Base-by-base conservation (phyloP, 2,329 filamentous ascomycete genomes). In the Penicillium hordei region DNA sequence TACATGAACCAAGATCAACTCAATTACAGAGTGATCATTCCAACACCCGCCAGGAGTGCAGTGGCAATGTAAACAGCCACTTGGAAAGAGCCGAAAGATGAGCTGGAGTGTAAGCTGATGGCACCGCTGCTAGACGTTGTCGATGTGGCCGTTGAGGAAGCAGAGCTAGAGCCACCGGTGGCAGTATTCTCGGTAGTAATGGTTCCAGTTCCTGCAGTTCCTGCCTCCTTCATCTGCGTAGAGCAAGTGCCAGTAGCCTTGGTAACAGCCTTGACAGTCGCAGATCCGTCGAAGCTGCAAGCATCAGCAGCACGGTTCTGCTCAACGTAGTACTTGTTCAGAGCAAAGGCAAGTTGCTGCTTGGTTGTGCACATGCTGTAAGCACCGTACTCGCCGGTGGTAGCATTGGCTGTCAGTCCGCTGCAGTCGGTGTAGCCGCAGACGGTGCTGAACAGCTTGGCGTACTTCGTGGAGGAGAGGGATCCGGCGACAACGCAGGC, bases 401-500 rank as follows among this genome's bases (percentile, higher is more conserved):
- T 76, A 7, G 66, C 71, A 53, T 80, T 77, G 48, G 65, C 62
- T 7, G 57, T 57, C 52, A 81, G 70, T 19, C 78, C 78, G 15
- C 57, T 60, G 65, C 78, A 80, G 50, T 72, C 68, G 27, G 68
- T 71, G 52, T 70, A 60, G 23, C 77, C 76, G 59, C 77, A 80
- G 48, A 80, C 69, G 12, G 70, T 61, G 48, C 68, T 60, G 76
- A 97, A 96, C 64, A 96, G 82, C 21, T 82, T 78, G 5, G 60
- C 58, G 57, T 70, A 60, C 45, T 69, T 64, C 13, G 58, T 45
- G 21, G 56, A 52, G 9, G 52, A 40, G 49, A 73, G 58, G 15
- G 63, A 67, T 45, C 79, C 73, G 29, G 82, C 79, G 58, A 90
- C 84, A 19, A 83, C 82, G 78, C 94, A 97, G 53, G 79, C 78